These are phyloP conservation scores for Geotrichum candidum DNA, from an alignment of 1,139 yeast species.

Conservation along the genomic window DNA sequence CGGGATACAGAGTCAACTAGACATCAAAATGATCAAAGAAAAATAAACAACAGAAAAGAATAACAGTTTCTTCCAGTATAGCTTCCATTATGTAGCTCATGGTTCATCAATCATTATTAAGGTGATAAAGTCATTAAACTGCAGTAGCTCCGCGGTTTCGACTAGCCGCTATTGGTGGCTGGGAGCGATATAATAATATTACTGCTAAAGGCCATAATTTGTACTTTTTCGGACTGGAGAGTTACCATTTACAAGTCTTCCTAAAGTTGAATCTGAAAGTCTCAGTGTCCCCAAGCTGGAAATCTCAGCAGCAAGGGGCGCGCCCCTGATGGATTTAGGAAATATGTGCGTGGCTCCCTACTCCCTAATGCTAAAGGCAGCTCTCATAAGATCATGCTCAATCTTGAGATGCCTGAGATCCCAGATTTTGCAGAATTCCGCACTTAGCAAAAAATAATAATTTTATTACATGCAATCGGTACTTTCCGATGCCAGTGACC, in stretches of 20 bases:
- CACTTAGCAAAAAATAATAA: background rate
- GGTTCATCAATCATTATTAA: too few relatives aligned
- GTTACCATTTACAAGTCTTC: background rate
- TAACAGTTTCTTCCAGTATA: too few relatives aligned
- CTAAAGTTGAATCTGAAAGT: background rate
- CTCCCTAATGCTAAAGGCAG: background rate
- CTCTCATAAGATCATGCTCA: background rate
- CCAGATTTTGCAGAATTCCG: background rate
- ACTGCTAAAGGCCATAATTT: background rate
- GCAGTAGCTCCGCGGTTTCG: background rate
- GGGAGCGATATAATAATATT: background rate
- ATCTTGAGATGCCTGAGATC: background rate
- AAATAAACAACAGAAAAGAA: background rate
- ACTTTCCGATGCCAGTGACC: background rate
- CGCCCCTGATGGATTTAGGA: background rate
- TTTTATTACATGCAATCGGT: background rate
- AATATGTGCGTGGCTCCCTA: background rate
- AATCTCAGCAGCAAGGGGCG: background rate
- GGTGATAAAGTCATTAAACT: background rate
- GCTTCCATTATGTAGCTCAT: too few relatives aligned
- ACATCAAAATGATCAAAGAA: background rate
- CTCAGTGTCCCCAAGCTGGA: background rate
- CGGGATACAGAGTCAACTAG: background rate
- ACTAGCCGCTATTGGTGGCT: too few relatives aligned
- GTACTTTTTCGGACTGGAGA: background rate